These are phyloP conservation scores for Populus pruinosa DNA, from an alignment of 345 rosid genomes.

Conservation along the genomic window DNA sequence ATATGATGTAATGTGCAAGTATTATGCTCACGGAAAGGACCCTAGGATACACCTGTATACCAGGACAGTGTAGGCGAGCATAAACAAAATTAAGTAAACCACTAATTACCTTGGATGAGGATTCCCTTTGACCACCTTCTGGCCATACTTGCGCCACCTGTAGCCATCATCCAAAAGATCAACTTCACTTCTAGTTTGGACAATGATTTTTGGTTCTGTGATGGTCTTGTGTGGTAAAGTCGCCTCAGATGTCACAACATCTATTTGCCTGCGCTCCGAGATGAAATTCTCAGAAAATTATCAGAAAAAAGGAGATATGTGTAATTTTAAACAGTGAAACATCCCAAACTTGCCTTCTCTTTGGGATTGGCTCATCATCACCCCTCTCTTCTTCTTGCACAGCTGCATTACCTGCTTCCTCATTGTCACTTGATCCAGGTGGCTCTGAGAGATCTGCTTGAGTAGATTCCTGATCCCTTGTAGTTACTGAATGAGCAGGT, in stretches of 20 bases:
- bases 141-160: slow-evolving; percentile 98
- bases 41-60: background rate
- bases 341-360: slow-evolving; percentile 54
- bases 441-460: slow-evolving; percentile 30
- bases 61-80: slow-evolving; percentile 6
- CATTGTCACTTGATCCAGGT: slow-evolving; percentile 43
- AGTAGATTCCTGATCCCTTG: slow-evolving; percentile 40
- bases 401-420: slow-evolving; percentile 46
- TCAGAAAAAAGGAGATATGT: background rate
- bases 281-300: slow-evolving; percentile 1
- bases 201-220: slow-evolving; percentile 78
- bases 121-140: slow-evolving; percentile 97
- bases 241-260: slow-evolving; percentile 34
- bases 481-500: slow-evolving; percentile 26
- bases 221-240: slow-evolving; percentile 65
- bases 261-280: slow-evolving; percentile 46
- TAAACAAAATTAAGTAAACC: slow-evolving; percentile 12
- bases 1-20: background rate
- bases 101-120: slow-evolving; percentile 75
- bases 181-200: slow-evolving; percentile 97
- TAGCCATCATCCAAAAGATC: slow-evolving; percentile 98
- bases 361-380: slow-evolving; percentile 60
- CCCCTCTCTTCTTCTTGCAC: slow-evolving; percentile 38
- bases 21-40: background rate
- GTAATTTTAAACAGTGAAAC: background rate